These are phyloP conservation scores for Pyrenophora teres DNA, from an alignment of 2,329 filamentous ascomycete species.

Conservation along the genomic window DNA sequence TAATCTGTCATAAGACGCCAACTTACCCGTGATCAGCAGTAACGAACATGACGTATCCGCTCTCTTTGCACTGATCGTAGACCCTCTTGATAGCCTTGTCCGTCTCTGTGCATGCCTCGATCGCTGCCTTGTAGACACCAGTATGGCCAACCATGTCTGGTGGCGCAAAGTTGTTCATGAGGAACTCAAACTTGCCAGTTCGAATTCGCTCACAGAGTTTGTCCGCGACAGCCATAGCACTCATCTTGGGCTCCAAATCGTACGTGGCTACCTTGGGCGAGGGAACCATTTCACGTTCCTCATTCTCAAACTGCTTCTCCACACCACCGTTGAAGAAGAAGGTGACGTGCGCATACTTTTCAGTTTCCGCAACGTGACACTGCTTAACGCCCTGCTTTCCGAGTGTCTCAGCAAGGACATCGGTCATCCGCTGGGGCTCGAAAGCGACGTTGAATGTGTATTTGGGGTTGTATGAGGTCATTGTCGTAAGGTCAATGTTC, in stretches of 20 bases:
- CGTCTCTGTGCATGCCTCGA: conserved; percentile 81
- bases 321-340: conserved; percentile 99
- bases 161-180: conserved; percentile 99
- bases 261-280: conserved; percentile 96
- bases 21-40: conserved; percentile 88
- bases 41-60: conserved; percentile 91
- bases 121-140: conserved; percentile 92
- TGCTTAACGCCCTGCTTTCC: conserved; percentile 87
- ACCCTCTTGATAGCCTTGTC: conserved; percentile 94
- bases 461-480: conserved; percentile 98
- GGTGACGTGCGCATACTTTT: conserved; percentile 99
- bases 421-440: conserved; percentile 92
- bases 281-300: conserved; percentile 90
- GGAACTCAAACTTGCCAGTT: conserved; percentile 87
- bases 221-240: conserved; percentile 83
- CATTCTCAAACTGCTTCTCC: conserved; percentile 92
- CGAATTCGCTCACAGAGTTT: conserved; percentile 86
- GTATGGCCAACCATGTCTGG: conserved; percentile 99
- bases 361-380: conserved; percentile 96
- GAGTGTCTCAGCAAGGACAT: conserved; percentile 97
- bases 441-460: conserved; percentile 93
- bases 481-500: conserved; percentile 84
- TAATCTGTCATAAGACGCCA: neutral
- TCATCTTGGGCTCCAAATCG: conserved; percentile 95
- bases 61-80: conserved; percentile 90